Conservation (phyloP, 73 alveolate genomes). For the Paramecium tetraurelia region DNA sequence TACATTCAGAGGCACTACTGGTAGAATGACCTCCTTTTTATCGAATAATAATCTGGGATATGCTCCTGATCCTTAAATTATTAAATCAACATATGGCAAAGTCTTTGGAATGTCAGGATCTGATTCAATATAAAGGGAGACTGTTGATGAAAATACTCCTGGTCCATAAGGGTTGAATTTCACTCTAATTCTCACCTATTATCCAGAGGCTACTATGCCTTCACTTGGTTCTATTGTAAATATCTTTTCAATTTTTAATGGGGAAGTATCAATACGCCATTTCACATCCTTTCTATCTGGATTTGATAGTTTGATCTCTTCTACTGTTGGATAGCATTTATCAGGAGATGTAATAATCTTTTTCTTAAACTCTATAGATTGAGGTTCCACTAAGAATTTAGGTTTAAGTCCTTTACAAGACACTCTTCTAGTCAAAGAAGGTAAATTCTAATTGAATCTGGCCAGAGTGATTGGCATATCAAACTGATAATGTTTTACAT, state of each 20-base stretch:
- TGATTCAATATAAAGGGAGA: slow-evolving; percentile 83
- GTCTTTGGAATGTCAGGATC: slow-evolving; percentile 66
- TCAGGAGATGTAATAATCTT: slow-evolving; percentile 90
- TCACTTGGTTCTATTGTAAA: slow-evolving; percentile 85
- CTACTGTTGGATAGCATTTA: slow-evolving; percentile 78
- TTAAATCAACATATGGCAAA: slow-evolving; percentile 81
- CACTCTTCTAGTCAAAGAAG: slow-evolving; percentile 49
- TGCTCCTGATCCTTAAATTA: slow-evolving; percentile 96
- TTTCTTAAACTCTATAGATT: slow-evolving; percentile 76
- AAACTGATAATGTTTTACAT: slow-evolving; percentile 36
- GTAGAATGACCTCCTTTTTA: slow-evolving; percentile 93
- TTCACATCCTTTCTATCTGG: slow-evolving; percentile 81
- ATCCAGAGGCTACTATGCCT: slow-evolving; percentile 86
- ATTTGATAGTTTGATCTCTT: slow-evolving; percentile 78
- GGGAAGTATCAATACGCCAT: slow-evolving; percentile 80
- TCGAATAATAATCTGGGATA: slow-evolving; percentile 96
- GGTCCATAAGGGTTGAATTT: slow-evolving; percentile 96
- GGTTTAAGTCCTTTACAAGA: slow-evolving; percentile 94
- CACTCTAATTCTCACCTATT: slow-evolving; percentile 87
- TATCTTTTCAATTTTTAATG: slow-evolving; percentile 73
- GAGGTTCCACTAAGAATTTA: slow-evolving; percentile 82
- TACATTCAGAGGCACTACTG: slow-evolving; percentile 94
- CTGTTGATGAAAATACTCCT: slow-evolving; percentile 82
- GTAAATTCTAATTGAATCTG: slow-evolving; percentile 19
- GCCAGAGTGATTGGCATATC: slow-evolving; percentile 45